Evolutionary conservation across 1,139 yeast species (phyloP), one percentile per base, ranked within the genome.

Genomic region (Yamadazyma conglobata): DNA sequence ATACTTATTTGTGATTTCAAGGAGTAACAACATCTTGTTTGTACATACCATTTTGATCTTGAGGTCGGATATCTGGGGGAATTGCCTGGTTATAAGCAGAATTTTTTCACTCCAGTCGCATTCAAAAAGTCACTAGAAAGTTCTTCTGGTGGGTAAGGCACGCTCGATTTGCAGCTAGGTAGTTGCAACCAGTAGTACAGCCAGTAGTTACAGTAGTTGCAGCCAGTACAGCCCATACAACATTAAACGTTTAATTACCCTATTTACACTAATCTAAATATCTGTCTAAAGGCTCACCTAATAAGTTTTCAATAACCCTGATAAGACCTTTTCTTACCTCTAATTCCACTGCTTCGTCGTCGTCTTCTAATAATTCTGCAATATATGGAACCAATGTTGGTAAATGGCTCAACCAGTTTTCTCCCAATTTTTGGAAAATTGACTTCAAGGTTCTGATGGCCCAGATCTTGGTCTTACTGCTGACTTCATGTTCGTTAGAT

Each of bases 361-460:
- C 97, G 54, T 89, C 97, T 54, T 91, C 98, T 41, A 91, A 70
- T 39, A 93, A 65, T 59, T 91, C 99, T 5, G 97, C 96, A 56
- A 91, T 86, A 42, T 87, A 74, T 24, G 99, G 99, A 40, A 93
- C 95, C 48, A 91, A 72, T 50, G 91, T 96, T 15, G 98, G 98
- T 51, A 91, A 71, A 66, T 85, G 73, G 22, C 82, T 65, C 42
- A 91, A 73, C 98, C 98, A 91, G 55, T 81, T 88, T 50, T 91
- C 97, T 31, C 97, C 97, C 53, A 88, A 80, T 65, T 85, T 85
- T 44, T 85, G 85, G 72, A 88, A 91, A 24, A 91, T 77, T 15
- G 78, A 70, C 59, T 86, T 86, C 58, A 89, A 73, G 2, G 86
- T 69, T 53, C 82, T 77, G 32, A 87, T 73, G 18, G 96, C 78